A percentile compares a stretch with the other conserved stretches of the same genome.
phyloP scores from a whole-genome alignment of 106 monocot genomes.

The Dioscorea zingiberensis region DNA sequence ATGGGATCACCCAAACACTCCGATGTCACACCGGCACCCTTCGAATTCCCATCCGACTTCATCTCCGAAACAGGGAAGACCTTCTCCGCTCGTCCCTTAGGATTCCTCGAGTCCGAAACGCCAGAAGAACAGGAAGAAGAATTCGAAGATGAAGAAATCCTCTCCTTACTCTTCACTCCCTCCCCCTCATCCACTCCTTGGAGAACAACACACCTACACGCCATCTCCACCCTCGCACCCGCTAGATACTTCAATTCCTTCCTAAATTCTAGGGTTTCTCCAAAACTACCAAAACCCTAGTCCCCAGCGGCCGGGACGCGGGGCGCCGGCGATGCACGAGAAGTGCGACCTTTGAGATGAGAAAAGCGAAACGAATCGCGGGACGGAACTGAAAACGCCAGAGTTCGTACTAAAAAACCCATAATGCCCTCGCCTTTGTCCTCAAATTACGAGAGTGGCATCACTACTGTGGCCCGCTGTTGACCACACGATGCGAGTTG shows the following conservation, averaged over 20 bases:
- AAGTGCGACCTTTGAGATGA: no score
- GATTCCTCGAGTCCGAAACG: not conserved
- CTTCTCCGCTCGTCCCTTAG: conserved; percentile 1
- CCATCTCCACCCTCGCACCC: conserved; percentile 1
- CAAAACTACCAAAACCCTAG: not conserved
- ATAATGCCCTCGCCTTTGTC: no score
- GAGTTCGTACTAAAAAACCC: no score
- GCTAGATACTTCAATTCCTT: not conserved
- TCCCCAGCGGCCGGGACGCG: no score
- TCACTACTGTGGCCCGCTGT: no score
- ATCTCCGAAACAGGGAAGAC: not conserved
- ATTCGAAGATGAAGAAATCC: not conserved
- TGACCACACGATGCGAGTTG: no score
- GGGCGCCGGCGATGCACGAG: no score
- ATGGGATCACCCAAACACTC: conserved; percentile 10
- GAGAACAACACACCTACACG: conserved; percentile 1
- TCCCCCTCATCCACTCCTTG: conserved; percentile 5
- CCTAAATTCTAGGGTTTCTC: not conserved
- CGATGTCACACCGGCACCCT: not conserved
- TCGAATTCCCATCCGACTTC: not conserved
- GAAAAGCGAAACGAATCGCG: no score
- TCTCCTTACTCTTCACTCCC: not conserved
- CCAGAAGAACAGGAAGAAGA: not conserved
- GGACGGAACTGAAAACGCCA: no score
- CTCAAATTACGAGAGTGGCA: no score